These are phyloP conservation scores for Dryas octopetala DNA, from an alignment of 306 rosid genomes.

Conservation along the genomic window DNA sequence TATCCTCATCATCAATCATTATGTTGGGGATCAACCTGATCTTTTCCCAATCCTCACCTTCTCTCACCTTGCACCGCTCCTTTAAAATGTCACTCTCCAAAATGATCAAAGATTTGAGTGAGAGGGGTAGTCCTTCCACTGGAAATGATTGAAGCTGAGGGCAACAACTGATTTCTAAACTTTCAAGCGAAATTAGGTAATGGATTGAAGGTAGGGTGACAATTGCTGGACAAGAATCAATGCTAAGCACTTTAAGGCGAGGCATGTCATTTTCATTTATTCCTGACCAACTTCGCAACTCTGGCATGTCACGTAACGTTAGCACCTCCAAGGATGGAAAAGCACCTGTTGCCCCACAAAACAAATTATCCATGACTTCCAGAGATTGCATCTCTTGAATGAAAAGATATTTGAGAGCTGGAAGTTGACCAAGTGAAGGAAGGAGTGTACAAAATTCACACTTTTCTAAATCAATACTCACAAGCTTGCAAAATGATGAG, in stretches of 20 bases:
- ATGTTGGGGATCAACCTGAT: slow-evolving; percentile 5
- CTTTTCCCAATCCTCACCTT: slow-evolving; percentile 23
- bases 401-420: slow-evolving; percentile 13
- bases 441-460: background rate
- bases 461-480: slow-evolving; percentile 17
- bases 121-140: slow-evolving; percentile 15
- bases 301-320: slow-evolving; percentile 8
- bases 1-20: slow-evolving; percentile 14
- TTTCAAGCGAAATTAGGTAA: background rate
- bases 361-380: background rate
- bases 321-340: slow-evolving; percentile 23
- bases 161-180: slow-evolving; percentile 13
- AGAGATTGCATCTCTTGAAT: slow-evolving; percentile 11
- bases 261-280: slow-evolving; percentile 8
- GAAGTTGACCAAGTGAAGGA: slow-evolving; percentile 22
- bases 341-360: background rate
- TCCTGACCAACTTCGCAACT: background rate
- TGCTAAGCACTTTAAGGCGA: background rate
- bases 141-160: slow-evolving; percentile 23
- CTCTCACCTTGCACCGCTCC: slow-evolving; percentile 8
- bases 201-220: slow-evolving; percentile 1
- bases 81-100: slow-evolving; percentile 7
- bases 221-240: slow-evolving; percentile 3
- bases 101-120: slow-evolving; percentile 15
- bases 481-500: slow-evolving; percentile 17